Evolutionary conservation across 2,329 filamentous ascomycete genomes (phyloP), one percentile per base, ranked within the genome.

Genomic region (Alternaria panax): DNA sequence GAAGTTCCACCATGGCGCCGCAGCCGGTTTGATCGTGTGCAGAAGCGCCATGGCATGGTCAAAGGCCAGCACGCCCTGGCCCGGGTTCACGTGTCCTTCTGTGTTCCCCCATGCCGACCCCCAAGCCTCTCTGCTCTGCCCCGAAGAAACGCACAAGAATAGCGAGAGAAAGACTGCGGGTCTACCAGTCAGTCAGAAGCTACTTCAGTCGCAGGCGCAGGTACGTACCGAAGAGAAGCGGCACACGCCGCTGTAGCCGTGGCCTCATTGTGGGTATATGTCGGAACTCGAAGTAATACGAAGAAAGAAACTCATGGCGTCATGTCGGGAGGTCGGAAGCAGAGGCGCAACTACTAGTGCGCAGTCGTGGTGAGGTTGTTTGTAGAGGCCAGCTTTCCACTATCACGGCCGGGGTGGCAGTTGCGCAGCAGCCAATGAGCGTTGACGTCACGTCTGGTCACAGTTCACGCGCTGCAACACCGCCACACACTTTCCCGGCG

Each of bases 1-100:
- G 68, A 72, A 72, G 67, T 68, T 75, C 72, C 69, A 81, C 73
- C 75, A 80, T 66, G 67, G 79, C 27, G 75, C 70, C 11, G 74
- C 69, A 8, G 79, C 75, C 12, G 80, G 75, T 57, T 77, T 78
- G 52, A 82, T 78, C 64, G 78, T 79, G 50, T 70, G 75, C 7
- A 84, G 75, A 27, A 81, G 70, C 1, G 67, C 61, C 41, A 72
- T 74, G 8, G 81, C 81, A 63, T 85, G 71, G 65, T 76, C 54
- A 54, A 78, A 66, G 7, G 71, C 72, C 30, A 67, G 51, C n/a
- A 63, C 57, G 18, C 67, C 75, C 64, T 69, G 59, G 18, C 54
- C 47, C 16, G 51, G 38, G 27, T 68, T 59, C 53, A 62, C 60
- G 32, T 48, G 62, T 20, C 59, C 59, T 41, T 64, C 51, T 11